Percentiles rank a stretch among this genome's conserved stretches.
phyloP scores from a whole-genome alignment of 2,329 filamentous ascomycete species.

The Stagonosporopsis rhizophila region DNA sequence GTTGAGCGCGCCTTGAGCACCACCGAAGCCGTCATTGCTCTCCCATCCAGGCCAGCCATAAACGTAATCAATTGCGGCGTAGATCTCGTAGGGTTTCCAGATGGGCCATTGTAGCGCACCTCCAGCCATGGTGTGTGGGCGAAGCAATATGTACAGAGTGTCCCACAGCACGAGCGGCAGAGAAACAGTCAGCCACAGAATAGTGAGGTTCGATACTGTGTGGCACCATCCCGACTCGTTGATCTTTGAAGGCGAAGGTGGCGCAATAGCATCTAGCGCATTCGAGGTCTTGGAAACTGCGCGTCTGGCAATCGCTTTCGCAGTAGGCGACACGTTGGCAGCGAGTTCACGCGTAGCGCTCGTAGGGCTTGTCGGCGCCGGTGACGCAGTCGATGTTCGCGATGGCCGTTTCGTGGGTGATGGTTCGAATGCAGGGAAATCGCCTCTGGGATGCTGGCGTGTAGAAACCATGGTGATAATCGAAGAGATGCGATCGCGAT shows the following conservation, averaged over 20 bases:
- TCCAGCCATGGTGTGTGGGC: constrained; percentile 82
- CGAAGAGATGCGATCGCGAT: neutral
- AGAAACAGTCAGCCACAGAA: constrained; percentile 76
- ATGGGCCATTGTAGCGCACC: constrained; percentile 74
- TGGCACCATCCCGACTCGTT: constrained; percentile 59
- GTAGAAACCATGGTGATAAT: constrained; percentile 48
- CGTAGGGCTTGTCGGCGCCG: constrained; percentile 33
- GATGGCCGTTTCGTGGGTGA: constrained; percentile 48
- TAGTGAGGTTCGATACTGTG: constrained; percentile 64
- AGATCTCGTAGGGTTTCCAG: constrained; percentile 80
- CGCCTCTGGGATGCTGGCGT: constrained; percentile 45
- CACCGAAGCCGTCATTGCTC: constrained; percentile 73
- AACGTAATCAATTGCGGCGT: constrained; percentile 78
- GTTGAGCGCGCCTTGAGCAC: constrained; percentile 75
- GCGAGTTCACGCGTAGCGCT: constrained; percentile 18
- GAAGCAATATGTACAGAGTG: constrained; percentile 76
- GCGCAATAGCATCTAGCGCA: constrained; percentile 22
- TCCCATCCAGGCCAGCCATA: constrained; percentile 80
- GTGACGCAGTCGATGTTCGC: constrained; percentile 45
- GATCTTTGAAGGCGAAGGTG: constrained; percentile 32
- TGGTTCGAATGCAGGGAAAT: constrained; percentile 45
- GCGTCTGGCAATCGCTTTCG: constrained; percentile 32
- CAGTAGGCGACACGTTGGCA: constrained; percentile 22
- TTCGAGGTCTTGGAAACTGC: constrained; percentile 31
- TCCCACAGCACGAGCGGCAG: constrained; percentile 85